Evolutionary conservation across 2,329 filamentous ascomycete species (phyloP), one percentile per base, ranked within the genome.

Genomic region (Penicillium occitanis): DNA sequence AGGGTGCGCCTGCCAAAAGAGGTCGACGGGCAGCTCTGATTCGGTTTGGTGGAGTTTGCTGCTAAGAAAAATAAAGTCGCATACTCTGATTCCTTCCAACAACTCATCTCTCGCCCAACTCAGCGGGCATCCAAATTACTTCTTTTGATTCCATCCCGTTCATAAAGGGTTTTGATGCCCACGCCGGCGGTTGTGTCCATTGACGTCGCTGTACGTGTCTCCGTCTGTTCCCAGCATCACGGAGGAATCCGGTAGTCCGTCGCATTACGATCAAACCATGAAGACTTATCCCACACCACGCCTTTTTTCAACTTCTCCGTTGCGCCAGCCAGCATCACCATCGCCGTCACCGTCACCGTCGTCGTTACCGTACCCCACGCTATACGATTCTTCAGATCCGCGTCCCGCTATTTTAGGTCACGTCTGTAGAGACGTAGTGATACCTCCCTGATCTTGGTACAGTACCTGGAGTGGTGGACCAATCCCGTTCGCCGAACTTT

Each of bases 221-320:
- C 58, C 35, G 50, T 63, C 50, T 65, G 59, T 61, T 50, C 51
- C 53, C 63, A 58, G 46, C 57, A 37, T 59, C 59, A 62, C 61
- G 46, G 50, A 65, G 58, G 42, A 59, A 51, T 60, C 59, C 58
- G 35, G 44, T 63, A 59, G 28, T 53, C 61, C 28, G 63, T 64
- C 58, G 62, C 63, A 48, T 57, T 60, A 65, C 58, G 14, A 67
- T 68, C 63, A 50, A 69, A 69, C 60, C 60, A 69, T 69, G 67
- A 69, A 65, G 59, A 22, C 59, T 60, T 64, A 42, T 55, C 37
- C 44, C 55, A 53, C 53, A 35, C 40, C 44, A 55, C 42, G 13
- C 25, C 46, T 55, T 42, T 50, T 19, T 50, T 55, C 63, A 55
- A 65, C 50, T 58, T 66, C 13, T 61, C 66, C 46, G 22, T 66